phyloP scores from a whole-genome alignment of 768 basidiomycete species.

The Holtermanniella nyarrowii region DNA sequence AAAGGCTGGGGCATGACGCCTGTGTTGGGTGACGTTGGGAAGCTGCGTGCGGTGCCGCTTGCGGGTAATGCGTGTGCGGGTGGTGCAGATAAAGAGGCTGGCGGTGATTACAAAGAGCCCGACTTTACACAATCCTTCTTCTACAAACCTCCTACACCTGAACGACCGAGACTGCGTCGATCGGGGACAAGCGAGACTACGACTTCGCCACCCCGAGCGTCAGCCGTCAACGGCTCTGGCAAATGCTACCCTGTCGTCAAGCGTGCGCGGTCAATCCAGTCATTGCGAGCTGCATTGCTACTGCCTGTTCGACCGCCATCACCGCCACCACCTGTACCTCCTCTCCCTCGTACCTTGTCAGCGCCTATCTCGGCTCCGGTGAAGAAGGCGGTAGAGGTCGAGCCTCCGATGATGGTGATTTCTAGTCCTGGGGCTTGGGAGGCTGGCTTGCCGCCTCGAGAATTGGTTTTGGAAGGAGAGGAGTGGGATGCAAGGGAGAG shows the following conservation, averaged over 20 bases:
- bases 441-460: constrained; percentile 29
- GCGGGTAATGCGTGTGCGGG: not conserved
- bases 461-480: constrained; percentile 36
- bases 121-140: constrained; percentile 40
- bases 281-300: constrained; percentile 27
- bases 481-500: constrained; percentile 37
- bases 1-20: not conserved
- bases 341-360: constrained; percentile 2
- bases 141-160: constrained; percentile 37
- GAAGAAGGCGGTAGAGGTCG: constrained; percentile 2
- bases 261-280: constrained; percentile 31
- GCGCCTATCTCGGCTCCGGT: not conserved
- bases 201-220: not conserved
- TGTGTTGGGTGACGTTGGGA: not conserved
- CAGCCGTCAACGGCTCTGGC: not conserved
- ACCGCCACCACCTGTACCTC: constrained; percentile 11
- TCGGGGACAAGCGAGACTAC: not conserved
- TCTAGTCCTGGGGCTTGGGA: constrained; percentile 36
- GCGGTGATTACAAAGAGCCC: constrained; percentile 6
- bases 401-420: constrained; percentile 32
- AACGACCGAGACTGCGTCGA: constrained; percentile 1
- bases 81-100: not conserved
- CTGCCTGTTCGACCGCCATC: constrained; percentile 10
- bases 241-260: not conserved
- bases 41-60: not conserved